Percentiles rank a stretch among this genome's conserved stretches.
Conservation (phyloP, 306 rosid genomes). For the Myrica gale region DNA sequence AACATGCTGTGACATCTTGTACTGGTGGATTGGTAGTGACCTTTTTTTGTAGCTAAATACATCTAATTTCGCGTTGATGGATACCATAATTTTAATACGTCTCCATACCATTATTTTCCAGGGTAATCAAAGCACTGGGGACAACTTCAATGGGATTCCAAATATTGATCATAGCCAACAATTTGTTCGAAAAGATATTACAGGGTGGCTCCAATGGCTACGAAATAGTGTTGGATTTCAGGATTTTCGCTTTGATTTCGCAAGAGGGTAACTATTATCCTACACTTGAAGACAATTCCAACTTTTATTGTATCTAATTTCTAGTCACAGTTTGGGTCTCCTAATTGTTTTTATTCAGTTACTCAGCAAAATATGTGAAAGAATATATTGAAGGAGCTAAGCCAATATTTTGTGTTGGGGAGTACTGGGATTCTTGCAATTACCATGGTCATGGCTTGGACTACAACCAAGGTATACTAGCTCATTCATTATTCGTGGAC, state of each 20-base stretch:
- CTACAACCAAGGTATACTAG: slow-evolving; percentile 73
- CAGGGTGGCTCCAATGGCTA: slow-evolving; percentile 79
- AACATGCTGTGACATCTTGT: slow-evolving; percentile 78
- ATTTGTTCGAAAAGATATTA: slow-evolving; percentile 82
- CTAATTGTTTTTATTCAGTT: slow-evolving; percentile 38
- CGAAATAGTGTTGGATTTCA: slow-evolving; percentile 66
- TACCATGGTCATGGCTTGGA: slow-evolving; percentile 63
- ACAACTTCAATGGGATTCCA: slow-evolving; percentile 78
- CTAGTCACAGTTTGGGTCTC: slow-evolving; percentile 19
- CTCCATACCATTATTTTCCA: slow-evolving; percentile 23
- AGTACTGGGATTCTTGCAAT: slow-evolving; percentile 88
- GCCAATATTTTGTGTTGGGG: slow-evolving; percentile 82
- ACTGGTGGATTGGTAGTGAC: slow-evolving; percentile 78
- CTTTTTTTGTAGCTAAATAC: neutral
- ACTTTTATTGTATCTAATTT: slow-evolving; percentile 4
- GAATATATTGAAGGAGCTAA: slow-evolving; percentile 84
- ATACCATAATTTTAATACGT: neutral
- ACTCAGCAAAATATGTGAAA: slow-evolving; percentile 74
- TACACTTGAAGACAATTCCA: slow-evolving; percentile 5
- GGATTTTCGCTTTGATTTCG: slow-evolving; percentile 93
- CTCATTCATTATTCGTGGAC: neutral
- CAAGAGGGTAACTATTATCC: slow-evolving; percentile 59
- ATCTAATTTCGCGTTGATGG: slow-evolving; percentile 13
- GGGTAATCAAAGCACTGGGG: slow-evolving; percentile 80
- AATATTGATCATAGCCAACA: slow-evolving; percentile 80